phyloP scores from a whole-genome alignment of 805 yeast species.

The Lipomyces yamadae region DNA sequence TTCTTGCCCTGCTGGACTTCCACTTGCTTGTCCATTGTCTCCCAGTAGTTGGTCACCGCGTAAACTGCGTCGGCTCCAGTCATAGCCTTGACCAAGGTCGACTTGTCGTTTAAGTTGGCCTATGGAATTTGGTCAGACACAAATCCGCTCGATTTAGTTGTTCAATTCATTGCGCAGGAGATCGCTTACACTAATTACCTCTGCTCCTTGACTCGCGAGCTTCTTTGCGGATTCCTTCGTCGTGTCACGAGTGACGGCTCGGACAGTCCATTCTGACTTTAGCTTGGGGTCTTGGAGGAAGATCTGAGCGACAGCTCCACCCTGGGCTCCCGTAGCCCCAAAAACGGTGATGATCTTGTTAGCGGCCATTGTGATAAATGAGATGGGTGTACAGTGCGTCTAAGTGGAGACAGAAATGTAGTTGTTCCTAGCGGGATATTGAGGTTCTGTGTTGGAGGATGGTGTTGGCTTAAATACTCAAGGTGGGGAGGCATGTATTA shows the following conservation, averaged over 20 bases:
- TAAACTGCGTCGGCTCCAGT: constrained; percentile 14
- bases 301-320: constrained; percentile 33
- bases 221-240: constrained; percentile 12
- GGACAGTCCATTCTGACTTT: constrained; percentile 23
- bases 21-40: neutral
- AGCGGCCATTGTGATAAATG: no score
- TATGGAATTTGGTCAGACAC: no score
- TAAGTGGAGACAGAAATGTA: no score
- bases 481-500: no score
- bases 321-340: constrained; percentile 37
- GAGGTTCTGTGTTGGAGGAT: no score
- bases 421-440: no score
- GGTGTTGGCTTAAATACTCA: no score
- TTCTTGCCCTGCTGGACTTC: constrained; percentile 15
- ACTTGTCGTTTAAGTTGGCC: no score
- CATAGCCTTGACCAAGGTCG: neutral
- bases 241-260: constrained; percentile 35
- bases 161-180: neutral
- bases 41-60: constrained; percentile 8
- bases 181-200: neutral
- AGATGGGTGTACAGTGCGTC: no score
- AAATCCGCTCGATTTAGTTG: no score
- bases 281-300: constrained; percentile 17
- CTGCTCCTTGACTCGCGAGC: constrained; percentile 9
- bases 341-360: constrained; percentile 35